These are phyloP conservation scores for Blastomyces emzantsi DNA, from an alignment of 2,329 filamentous ascomycete genomes.

Conservation along the genomic window DNA sequence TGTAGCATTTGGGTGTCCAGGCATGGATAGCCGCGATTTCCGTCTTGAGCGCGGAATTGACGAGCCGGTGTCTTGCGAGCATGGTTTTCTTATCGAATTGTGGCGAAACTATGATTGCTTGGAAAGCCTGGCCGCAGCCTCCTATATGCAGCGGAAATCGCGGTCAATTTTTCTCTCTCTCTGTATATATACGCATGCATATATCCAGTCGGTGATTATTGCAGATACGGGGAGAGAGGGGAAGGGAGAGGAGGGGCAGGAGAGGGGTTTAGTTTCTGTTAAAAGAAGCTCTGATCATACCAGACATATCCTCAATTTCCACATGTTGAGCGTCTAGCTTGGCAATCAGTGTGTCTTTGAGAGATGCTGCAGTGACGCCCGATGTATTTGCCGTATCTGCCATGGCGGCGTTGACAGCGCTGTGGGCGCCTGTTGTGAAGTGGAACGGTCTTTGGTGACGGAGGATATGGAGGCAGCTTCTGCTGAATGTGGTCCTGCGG, in stretches of 20 bases:
- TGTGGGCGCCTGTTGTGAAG: slow-evolving; percentile 27
- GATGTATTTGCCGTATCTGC: slow-evolving; percentile 43
- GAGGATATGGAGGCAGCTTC: slow-evolving; percentile 11
- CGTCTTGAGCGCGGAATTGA: slow-evolving; percentile 71
- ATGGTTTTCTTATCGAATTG: slow-evolving; percentile 63
- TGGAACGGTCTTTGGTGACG: slow-evolving; percentile 23
- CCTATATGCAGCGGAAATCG: slow-evolving; percentile 37
- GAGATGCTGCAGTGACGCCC: slow-evolving; percentile 61
- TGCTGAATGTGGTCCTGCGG: slow-evolving; percentile 12
- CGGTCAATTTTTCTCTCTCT: neutral
- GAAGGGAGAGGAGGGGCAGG: too few species aligned
- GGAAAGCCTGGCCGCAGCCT: slow-evolving; percentile 62
- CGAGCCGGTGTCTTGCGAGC: slow-evolving; percentile 75
- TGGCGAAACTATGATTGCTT: slow-evolving; percentile 61
- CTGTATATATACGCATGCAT: neutral
- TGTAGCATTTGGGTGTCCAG: slow-evolving; percentile 91
- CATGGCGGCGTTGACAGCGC: slow-evolving; percentile 32
- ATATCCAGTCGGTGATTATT: neutral
- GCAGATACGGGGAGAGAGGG: neutral
- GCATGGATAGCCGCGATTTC: slow-evolving; percentile 90
- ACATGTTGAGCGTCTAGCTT: slow-evolving; percentile 69
- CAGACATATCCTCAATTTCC: slow-evolving; percentile 85
- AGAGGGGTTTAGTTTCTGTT: neutral
- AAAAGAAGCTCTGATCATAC: slow-evolving; percentile 42
- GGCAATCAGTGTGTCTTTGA: slow-evolving; percentile 59